phyloP scores from a whole-genome alignment of 768 basidiomycete genomes.

The Pleurotus sapidus region DNA sequence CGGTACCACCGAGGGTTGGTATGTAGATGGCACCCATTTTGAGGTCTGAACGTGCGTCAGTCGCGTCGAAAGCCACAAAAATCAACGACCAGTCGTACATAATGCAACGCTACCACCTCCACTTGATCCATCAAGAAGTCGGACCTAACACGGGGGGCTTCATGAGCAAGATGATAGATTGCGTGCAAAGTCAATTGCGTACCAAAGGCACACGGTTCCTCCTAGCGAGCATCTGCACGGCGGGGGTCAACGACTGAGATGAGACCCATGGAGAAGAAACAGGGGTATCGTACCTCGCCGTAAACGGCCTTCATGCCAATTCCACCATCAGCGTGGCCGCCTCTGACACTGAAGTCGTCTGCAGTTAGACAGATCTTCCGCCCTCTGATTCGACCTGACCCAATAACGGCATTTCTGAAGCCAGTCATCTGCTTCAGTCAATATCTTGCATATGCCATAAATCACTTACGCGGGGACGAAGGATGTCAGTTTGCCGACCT shows the following conservation, averaged over 20 bases:
- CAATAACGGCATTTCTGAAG: slow-evolving; percentile 33
- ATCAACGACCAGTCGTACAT: slow-evolving; percentile 19
- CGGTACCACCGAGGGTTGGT: slow-evolving; percentile 30
- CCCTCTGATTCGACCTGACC: slow-evolving; percentile 29
- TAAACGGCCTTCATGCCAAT: slow-evolving; percentile 35
- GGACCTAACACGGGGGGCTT: slow-evolving; percentile 21
- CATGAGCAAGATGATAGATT: not conserved
- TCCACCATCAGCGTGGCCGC: slow-evolving; percentile 41
- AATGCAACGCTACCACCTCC: slow-evolving; percentile 39
- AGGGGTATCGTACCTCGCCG: slow-evolving; percentile 28
- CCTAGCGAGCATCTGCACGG: slow-evolving; percentile 26
- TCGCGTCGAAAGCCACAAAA: not conserved
- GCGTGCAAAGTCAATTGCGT: slow-evolving; percentile 1
- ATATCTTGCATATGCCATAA: too few species aligned
- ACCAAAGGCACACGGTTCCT: slow-evolving; percentile 34
- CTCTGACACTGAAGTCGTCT: slow-evolving; percentile 40
- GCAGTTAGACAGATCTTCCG: slow-evolving; percentile 37
- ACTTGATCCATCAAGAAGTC: slow-evolving; percentile 38
- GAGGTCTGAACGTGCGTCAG: slow-evolving; percentile 22
- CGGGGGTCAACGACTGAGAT: not conserved
- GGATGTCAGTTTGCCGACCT: slow-evolving; percentile 23
- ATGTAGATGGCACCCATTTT: slow-evolving; percentile 36
- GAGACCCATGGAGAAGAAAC: not conserved
- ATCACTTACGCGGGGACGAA: slow-evolving; percentile 33
- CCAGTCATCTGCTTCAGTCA: not conserved